Conservation (phyloP, 805 yeast species). For the Starmerella riodocensis region DNA sequence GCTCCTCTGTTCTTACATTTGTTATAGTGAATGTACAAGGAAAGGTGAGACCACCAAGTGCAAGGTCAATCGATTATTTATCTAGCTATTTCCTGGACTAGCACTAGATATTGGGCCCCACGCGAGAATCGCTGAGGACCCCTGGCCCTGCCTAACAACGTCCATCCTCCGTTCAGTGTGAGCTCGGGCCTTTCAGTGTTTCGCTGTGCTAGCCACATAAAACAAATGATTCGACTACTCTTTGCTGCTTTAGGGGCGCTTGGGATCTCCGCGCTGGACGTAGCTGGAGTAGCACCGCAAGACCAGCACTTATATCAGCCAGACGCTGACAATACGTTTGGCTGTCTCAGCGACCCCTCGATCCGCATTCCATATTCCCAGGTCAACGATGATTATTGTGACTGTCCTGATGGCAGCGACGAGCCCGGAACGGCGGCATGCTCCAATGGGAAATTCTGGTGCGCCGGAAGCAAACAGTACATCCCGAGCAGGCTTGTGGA, state of each 20-base stretch:
- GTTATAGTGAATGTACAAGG: too few species aligned
- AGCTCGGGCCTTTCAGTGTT: too few species aligned
- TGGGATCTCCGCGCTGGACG: not conserved
- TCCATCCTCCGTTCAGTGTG: too few species aligned
- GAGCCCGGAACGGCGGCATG: slow-evolving; percentile 95
- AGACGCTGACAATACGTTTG: slow-evolving; percentile 43
- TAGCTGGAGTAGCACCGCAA: slow-evolving; percentile 19
- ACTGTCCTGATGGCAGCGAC: slow-evolving; percentile 95
- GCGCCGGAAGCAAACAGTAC: slow-evolving; percentile 53
- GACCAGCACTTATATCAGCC: slow-evolving; percentile 35
- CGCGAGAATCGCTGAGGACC: too few species aligned
- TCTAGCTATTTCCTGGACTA: too few species aligned
- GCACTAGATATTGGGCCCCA: too few species aligned
- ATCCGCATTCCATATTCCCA: slow-evolving; percentile 45
- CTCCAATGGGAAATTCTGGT: slow-evolving; percentile 44
- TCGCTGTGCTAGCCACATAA: too few species aligned
- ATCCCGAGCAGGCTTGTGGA: slow-evolving; percentile 58
- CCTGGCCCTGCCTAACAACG: too few species aligned
- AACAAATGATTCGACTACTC: too few species aligned
- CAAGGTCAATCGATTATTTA: too few species aligned
- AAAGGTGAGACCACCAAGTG: too few species aligned
- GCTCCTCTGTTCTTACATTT: too few species aligned
- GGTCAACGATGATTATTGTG: slow-evolving; percentile 83
- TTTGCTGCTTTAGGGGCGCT: not conserved
- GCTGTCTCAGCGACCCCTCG: slow-evolving; percentile 56